Base-by-base conservation (phyloP, 2,329 filamentous ascomycete genomes). In the Drechslerella coelobrocha region DNA sequence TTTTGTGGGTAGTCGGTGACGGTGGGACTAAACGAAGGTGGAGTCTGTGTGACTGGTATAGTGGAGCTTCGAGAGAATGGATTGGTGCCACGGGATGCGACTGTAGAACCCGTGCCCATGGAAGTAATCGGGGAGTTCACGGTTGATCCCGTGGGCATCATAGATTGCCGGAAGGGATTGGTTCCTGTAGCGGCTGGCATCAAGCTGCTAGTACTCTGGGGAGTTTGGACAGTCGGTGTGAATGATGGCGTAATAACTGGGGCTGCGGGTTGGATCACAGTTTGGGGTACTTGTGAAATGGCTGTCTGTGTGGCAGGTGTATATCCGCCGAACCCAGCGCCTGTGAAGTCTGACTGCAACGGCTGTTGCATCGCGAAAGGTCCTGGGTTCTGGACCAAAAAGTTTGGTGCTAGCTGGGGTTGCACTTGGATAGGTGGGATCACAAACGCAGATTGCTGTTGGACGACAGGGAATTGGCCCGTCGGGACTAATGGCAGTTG, bases 131-230 rank as follows among this genome's bases (percentile, higher is more conserved):
- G 66, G 80, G 78, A 23, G 81, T 80, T 52, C 50, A 57, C 37
- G 23, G 56, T 63, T 31, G 47, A 72, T 59, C 54, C 68, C 27
- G 61, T 68, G 34, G 43, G 72, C 81, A 96, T 82, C 87, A 93
- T 93, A 0, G 93, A 97, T 77, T 92, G 89, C 43, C 94, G 85
- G 85, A 99, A 99, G 0, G 94, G 94, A 77, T 99, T 99, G 6
- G 92, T 96, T 87, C 85, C 77, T 83, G 84, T 66, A 83, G 83
- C 23, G 79, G 81, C 76, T 79, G 81, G 79, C 72, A 83, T 76
- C 54, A 69, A 41, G 31, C 57, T 53, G 75, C 79, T 75, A 72
- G 78, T 59, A 73, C 78, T 75, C 61, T 75, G 75, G 73, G 79
- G 76, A 59, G 75, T 76, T 79, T 71, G 81, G 77, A 78, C 82